Evolutionary conservation across 768 basidiomycete species (phyloP), one percentile per base, ranked within the genome.

Genomic region (Boletus coccyginus): DNA sequence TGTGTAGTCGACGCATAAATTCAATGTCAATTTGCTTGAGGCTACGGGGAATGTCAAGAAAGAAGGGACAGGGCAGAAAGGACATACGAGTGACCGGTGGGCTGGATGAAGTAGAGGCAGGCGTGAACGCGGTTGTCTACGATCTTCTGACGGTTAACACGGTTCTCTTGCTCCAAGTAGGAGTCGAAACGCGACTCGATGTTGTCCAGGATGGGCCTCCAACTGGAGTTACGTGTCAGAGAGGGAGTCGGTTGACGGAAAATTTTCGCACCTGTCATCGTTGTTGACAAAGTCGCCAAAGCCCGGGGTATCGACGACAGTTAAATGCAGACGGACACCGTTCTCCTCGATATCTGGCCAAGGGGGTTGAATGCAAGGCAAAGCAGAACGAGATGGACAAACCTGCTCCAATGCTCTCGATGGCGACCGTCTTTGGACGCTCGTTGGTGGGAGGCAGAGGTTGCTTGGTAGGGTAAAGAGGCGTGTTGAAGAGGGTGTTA

Each of bases 211-310:
- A 99, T 96, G 50, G 97, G 97, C 73, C 92, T 94, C 97, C 97
- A 99, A 73, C 96, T 97, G 62, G 24, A 52, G 46, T 59, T 32
- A 55, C 38, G 54, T 61, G 66, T 61, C 33, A 62, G 60, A 59
- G 42, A 63, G 60, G 19, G 47, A 50, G 49, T 35, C 21, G 31
- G 39, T 19, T 40, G 47, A 63, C 24, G 17, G 50, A 42, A 67
- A 60, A 51, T 46, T 64, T 61, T 61, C 76, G 62, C 60, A 93
- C 94, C 94, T 94, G 69, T 97, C 94, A 65, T 97, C 93, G 73
- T 99, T 99, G 81, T 99, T 98, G 70, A 98, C 95, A 73, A 97
- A 98, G 73, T 99, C 97, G 58, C 97, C 97, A 68, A 98, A 99
- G 35, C 97, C 97, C 54, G 97, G 97, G 31, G 95, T 99, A 72